phyloP scores from a whole-genome alignment of 2,329 filamentous ascomycete genomes.

The Lecanosticta acicola region DNA sequence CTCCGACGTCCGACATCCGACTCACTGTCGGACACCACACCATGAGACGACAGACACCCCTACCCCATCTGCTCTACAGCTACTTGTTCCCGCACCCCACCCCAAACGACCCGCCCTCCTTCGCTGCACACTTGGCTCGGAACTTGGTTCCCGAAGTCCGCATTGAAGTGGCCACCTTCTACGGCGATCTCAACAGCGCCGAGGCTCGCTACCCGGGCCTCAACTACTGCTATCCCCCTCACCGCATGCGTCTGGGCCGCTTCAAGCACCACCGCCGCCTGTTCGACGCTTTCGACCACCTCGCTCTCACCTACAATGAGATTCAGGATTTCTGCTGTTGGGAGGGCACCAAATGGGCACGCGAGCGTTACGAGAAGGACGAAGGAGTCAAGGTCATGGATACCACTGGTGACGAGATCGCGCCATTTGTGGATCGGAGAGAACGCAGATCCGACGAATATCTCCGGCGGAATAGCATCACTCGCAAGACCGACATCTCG shows the following conservation, averaged over 20 bases:
- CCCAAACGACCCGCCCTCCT: conserved; percentile 63
- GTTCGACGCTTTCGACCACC: conserved; percentile 67
- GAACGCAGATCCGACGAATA: conserved; percentile 16
- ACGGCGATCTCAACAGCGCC: conserved; percentile 70
- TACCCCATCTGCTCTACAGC: conserved; percentile 69
- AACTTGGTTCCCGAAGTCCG: conserved; percentile 71
- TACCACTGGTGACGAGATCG: conserved; percentile 64
- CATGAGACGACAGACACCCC: conserved; percentile 65
- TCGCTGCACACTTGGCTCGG: conserved; percentile 63
- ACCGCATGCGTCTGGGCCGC: conserved; percentile 70
- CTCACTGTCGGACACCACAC: not conserved
- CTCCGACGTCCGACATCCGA: not conserved
- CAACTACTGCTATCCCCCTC: conserved; percentile 67
- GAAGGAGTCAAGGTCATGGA: conserved; percentile 65
- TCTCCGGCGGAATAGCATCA: conserved; percentile 26
- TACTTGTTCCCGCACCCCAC: conserved; percentile 65
- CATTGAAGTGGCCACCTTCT: conserved; percentile 71
- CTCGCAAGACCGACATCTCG: conserved; percentile 31
- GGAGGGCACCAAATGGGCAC: conserved; percentile 79
- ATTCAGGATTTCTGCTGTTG: conserved; percentile 69
- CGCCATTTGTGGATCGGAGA: conserved; percentile 50
- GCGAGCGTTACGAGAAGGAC: conserved; percentile 72
- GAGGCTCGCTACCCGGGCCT: conserved; percentile 78
- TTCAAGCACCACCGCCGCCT: conserved; percentile 72
- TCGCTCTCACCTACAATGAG: conserved; percentile 63